Evolutionary conservation across 306 rosid species (phyloP).

Genomic region (Macrotyloma uniflorum): DNA sequence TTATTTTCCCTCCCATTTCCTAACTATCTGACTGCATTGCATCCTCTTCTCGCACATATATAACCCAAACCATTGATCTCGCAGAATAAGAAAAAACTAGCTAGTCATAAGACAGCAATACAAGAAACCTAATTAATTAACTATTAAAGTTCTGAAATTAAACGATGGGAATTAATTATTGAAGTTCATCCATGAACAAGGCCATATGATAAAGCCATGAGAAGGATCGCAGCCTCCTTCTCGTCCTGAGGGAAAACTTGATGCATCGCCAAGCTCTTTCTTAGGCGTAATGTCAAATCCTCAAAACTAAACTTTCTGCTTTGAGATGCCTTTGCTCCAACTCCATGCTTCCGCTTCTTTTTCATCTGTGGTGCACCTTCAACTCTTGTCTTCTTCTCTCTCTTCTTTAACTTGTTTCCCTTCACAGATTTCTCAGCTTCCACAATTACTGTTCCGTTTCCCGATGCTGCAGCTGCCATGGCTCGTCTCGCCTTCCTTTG

Average conservation of each 20-base stretch:
- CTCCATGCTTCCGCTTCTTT: constrained; percentile 36
- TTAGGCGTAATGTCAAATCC: constrained; percentile 61
- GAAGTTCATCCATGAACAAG: constrained; percentile 74
- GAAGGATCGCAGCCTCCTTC: constrained; percentile 91
- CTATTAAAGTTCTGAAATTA: neutral
- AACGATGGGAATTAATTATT: neutral
- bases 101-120: constrained; percentile 13
- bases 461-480: constrained; percentile 67
- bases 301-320: constrained; percentile 60
- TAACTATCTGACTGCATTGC: constrained; percentile 2
- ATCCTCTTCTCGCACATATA: constrained; percentile 15
- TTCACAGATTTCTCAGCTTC: constrained; percentile 40
- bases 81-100: constrained; percentile 22
- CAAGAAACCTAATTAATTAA: constrained; percentile 33
- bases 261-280: constrained; percentile 60
- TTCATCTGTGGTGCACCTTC: constrained; percentile 21
- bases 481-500: constrained; percentile 97
- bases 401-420: constrained; percentile 38
- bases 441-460: constrained; percentile 45
- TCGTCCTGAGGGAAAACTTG: constrained; percentile 95
- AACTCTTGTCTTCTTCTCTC: constrained; percentile 41
- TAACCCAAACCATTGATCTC: constrained; percentile 25
- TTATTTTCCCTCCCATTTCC: constrained; percentile 20
- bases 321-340: constrained; percentile 31
- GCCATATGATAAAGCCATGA: constrained; percentile 93